Base-by-base conservation (phyloP, 345 rosid genomes). In the Turritis glabra region DNA sequence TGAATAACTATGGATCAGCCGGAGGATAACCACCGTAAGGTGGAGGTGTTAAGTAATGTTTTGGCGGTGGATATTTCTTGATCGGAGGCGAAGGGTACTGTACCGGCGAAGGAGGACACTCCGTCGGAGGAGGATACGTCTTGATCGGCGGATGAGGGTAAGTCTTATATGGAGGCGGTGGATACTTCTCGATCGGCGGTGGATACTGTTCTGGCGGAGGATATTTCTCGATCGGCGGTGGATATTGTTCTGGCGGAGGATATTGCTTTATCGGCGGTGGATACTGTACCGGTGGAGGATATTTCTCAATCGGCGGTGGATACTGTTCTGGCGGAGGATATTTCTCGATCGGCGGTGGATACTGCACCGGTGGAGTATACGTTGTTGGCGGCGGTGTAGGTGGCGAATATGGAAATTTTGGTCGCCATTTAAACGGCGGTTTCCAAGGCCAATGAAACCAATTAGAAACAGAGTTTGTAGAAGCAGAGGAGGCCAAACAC, bases 11-110 rank as follows among this genome's bases (percentile, higher is more conserved):
- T 9, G 64, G 71, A 25, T 52, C 37, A 4, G 22, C 41, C 18
- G 75, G 71, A 32, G 80, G 58, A 64, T 75, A 56, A 4, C 67
- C 71, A 22, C 80, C 68, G 72, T 27, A 37, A 19, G 48, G 54
- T 48, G 80, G 73, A 2, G 81, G 75, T 27, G 68, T 18, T 18
- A n/a, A 3, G 21, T 53, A 18, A 18, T 29, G 56, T 50, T 58
- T 52, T 1, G 80, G 77, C 10, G 77, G 56, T 12, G 60, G 37
- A 38, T 64, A 30, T 1, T 2, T 5, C 30, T 26, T 26, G 13
- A 0, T 0, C 15, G 73, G 73, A 0, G 68, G 68, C 7, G 19
- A 5, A 9, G 26, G 69, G 9, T 65, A 47, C 30, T 6, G 1
- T 4, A 7, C 59, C 15, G 33, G 35, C 26, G 67, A 23, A 33